Evolutionary conservation across 1,139 yeast genomes (phyloP).

Genomic region (Pichia sp.): DNA sequence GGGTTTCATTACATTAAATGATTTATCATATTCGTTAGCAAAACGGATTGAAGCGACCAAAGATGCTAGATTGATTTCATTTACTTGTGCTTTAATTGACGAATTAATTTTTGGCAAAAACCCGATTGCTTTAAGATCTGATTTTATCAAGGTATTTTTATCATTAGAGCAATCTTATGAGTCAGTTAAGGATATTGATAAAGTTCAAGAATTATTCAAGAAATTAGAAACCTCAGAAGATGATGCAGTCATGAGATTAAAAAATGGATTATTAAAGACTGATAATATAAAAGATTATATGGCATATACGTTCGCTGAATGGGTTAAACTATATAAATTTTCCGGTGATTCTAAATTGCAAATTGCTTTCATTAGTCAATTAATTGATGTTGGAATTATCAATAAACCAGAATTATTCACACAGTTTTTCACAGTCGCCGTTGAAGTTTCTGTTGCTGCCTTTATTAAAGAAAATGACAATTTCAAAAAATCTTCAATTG

Average conservation of each 20-base stretch:
- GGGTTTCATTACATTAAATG: constrained; percentile 69
- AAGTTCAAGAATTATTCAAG: constrained; percentile 36
- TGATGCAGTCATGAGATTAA: constrained; percentile 13
- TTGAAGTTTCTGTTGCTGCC: constrained; percentile 67
- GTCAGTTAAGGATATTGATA: constrained; percentile 9
- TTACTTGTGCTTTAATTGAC: constrained; percentile 62
- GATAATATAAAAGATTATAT: constrained; percentile 46
- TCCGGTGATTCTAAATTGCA: constrained; percentile 44
- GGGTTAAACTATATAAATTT: constrained; percentile 79
- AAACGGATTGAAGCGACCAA: constrained; percentile 49
- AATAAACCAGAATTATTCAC: constrained; percentile 58
- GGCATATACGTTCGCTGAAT: constrained; percentile 82
- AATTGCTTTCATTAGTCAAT: constrained; percentile 58
- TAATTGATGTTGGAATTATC: constrained; percentile 58
- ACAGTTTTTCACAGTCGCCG: constrained; percentile 66
- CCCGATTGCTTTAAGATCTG: constrained; percentile 71
- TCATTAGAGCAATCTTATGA: constrained; percentile 37
- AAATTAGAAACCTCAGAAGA: constrained; percentile 23
- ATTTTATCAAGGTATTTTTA: constrained; percentile 64
- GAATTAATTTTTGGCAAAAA: constrained; percentile 61
- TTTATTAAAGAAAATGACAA: constrained; percentile 59
- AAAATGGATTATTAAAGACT: constrained; percentile 10
- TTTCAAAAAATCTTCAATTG: constrained; percentile 49
- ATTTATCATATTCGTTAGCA: constrained; percentile 71
- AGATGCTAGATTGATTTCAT: constrained; percentile 53